Evolutionary conservation across 805 yeast species (phyloP), one percentile per base, ranked within the genome.

Genomic region (Saccharomycopsis amapae): DNA sequence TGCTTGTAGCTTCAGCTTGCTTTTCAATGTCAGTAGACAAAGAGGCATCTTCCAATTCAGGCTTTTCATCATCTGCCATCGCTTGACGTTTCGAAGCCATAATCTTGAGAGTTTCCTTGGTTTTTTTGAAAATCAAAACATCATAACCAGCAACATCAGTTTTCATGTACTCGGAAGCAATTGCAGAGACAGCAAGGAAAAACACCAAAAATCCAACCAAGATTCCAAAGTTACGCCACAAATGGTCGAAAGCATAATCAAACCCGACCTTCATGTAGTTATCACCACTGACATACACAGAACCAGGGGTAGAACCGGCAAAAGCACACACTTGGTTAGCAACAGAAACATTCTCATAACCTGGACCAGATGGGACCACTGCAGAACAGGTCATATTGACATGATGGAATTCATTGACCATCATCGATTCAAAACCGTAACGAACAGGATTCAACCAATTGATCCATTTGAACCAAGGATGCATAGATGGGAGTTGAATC

Each of bases 151-250:
- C 53, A 4, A 35, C 36, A 23, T 49, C 51, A 6, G 31, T 36
- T 34, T 44, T 50, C 13, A 54, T 41, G 18, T 54, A 39, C 38
- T 60, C 63, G 30, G 56, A 48, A 3, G 58, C 58, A 25, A 56
- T 22, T 12, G 55, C 54, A 23, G 53, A 42, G 10, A 58, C 26
- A 9, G 25, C 26, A 23, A 54, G 18, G 36, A 55, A 55, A 23
- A 43, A 71, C 3, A 67, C 51, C 46, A 69, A 61, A 56, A 69
- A 80, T 2, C 73, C 85, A 57, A 78, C 58, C 49, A 75, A 49
- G 49, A 81, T 75, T 57, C 88, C 95, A 47, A 81, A 70, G 60
- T 86, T 83, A 67, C 95, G 78, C 95, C 95, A 86, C 41, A 74
- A 71, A 61, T 86, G 85, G 18, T 62, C 52, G 56, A 71, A 76